Evolutionary conservation across 768 basidiomycete species (phyloP), one percentile per base, ranked within the genome.

Genomic region (Ramaria rubella): DNA sequence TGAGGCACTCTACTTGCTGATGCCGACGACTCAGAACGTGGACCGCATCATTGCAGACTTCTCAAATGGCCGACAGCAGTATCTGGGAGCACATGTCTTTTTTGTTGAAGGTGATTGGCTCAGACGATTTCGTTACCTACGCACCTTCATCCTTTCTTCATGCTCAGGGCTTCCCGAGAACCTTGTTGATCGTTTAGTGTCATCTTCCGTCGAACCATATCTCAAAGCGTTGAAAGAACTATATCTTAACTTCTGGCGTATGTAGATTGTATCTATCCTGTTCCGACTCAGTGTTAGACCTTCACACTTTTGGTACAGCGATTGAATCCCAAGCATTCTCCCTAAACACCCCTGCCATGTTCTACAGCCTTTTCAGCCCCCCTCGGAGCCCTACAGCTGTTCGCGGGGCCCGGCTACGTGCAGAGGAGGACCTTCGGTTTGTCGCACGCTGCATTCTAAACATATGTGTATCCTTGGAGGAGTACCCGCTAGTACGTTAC

Each of bases 21-120:
- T 94, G 82, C 90, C 96, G 15, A 98, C 96, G 4, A 83, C 83
- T 1, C 90, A 93, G 74, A 98, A 98, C 70, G 82, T 98, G 43
- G 86, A 95, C 56, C 81, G 94, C 21, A 78, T 99, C 65, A 86
- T 98, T 63, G 81, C 77, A 31, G 96, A 99, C 71, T 95, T 93
- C 66, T 73, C 75, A 3, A 66, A 70, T 38, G 78, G 77, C 14
- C 75, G 77, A 62, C 82, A 86, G 62, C 80, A 79, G 58, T 98
- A 98, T 68, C 83, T 83, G 17, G 86, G 73, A 0, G 95, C 89
- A 0, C 90, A 98, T 69, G 69, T 97, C 56, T 94, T 94, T 79
- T 99, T 98, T 68, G 77, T 94, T 58, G 95, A 97, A 65, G 88
- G 95, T 85, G 57, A 62, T 82, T 66, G 12, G 3, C 14, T 15